Base-by-base conservation (phyloP, 2,329 filamentous ascomycete genomes). In the Aspergillus fischeri region DNA sequence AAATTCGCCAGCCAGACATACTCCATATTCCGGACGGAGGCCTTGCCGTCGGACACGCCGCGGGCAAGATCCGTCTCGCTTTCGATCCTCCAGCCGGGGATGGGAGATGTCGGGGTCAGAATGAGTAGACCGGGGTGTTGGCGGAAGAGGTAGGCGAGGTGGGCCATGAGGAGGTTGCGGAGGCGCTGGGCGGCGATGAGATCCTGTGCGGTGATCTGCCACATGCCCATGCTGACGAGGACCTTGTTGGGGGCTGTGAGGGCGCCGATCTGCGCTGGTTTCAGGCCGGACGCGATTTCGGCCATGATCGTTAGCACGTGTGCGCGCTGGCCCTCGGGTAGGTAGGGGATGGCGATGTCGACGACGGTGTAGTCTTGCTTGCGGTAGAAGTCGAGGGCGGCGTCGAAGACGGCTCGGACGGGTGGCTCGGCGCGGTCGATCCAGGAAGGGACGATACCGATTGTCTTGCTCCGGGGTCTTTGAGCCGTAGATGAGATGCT, bases 1-100 rank as follows among this genome's bases (percentile, higher is more conserved):
- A 91, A 87, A 73, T 97, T 97, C 6, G 92, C 89, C 38, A 96
- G 75, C 83, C 89, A 96, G 17, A 90, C 86, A 74, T 91, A 96
- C 72, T 88, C 85, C 91, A 96, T 96, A 68, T 84, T 90, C 27
- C 83, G 79, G n/a, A 96, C 77, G 17, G 85, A 86, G 59, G 77
- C 79, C 70, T 94, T 91, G 0, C 82, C 87, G 71, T 97, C 88
- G 41, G 82, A 87, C 63, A 91, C 78, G 2, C 92, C 92, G 49
- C 79, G 75, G 7, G 69, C 63, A 4, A 86, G 70, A 66, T 92
- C 86, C n/a, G 77, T 77, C 17, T 86, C 77, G 44, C 77, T 80
- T 1, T 79, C 73, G 10, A 87, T 85, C 45, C 83, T 83, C 89
- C 90, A 95, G 10, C 92, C 92, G 0, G 85, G 80, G 58, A 88